Percentiles rank a stretch among this genome's conserved stretches.
Conservation (phyloP, 1,284 basidiomycete species). For the Trichosporon ovoides region DNA sequence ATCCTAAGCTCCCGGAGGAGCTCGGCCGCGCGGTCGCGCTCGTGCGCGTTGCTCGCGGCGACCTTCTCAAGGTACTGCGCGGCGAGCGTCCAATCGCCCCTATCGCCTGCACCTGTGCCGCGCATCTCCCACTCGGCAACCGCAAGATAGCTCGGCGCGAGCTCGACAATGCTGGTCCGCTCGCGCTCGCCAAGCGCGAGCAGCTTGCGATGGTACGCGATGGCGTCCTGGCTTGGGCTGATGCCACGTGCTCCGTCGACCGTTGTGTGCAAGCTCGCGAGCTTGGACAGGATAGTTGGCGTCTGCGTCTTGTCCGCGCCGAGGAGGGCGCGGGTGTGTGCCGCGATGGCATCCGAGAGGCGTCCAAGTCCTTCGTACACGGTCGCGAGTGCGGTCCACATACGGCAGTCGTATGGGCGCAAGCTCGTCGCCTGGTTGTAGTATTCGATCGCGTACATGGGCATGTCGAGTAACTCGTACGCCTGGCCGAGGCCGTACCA, state of each 20-base stretch:
- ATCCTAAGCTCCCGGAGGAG: constrained; percentile 34
- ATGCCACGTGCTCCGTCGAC: constrained; percentile 17
- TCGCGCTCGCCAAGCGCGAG: constrained; percentile 67
- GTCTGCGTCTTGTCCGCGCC: constrained; percentile 76
- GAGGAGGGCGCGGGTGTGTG: constrained; percentile 79
- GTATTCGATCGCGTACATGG: constrained; percentile 91
- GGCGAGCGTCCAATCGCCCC: constrained; percentile 42
- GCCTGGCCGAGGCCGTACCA: constrained; percentile 99
- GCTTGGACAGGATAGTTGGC: constrained; percentile 61
- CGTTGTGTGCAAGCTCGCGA: constrained; percentile 63
- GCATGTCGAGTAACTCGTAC: constrained; percentile 94
- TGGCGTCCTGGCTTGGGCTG: constrained; percentile 17
- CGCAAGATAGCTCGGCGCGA: constrained; percentile 70
- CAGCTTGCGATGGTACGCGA: constrained; percentile 49
- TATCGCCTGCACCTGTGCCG: constrained; percentile 38
- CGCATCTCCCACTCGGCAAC: constrained; percentile 70
- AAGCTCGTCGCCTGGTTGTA: constrained; percentile 93
- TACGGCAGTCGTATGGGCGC: constrained; percentile 86
- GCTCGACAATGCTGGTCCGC: constrained; percentile 61
- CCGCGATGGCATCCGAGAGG: constrained; percentile 76
- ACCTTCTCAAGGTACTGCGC: constrained; percentile 61
- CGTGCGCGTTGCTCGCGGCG: constrained; percentile 55
- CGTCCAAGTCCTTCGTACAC: constrained; percentile 86
- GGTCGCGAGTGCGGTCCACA: constrained; percentile 92
- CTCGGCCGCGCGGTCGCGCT: constrained; percentile 40